Evolutionary conservation across 2,329 filamentous ascomycete species (phyloP), one percentile per base, ranked within the genome.

Genomic region (Verticillium klebahnii): DNA sequence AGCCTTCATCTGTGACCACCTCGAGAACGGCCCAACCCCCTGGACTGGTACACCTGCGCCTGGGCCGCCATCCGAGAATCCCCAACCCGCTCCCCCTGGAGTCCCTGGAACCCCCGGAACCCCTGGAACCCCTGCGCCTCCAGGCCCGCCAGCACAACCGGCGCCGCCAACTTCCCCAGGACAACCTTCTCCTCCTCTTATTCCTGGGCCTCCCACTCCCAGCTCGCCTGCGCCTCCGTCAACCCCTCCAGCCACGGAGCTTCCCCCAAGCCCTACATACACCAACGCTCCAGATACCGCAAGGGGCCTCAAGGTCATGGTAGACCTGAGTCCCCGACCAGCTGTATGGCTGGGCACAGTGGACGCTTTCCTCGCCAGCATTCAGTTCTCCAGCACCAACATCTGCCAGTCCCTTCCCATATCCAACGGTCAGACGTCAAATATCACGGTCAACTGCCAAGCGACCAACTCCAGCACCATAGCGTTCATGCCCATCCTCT

Each of bases 1-100:
- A 45, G 76, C 76, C 3, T 78, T 78, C 66, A 73, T 78, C 62
- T 78, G 76, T 68, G 78, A 78, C 58, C 69, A 72, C 15, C 71
- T 76, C 25, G 67, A 71, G 56, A 57, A 59, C 29, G 64, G 64
- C 19, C 64, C 62, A 23, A 64, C 62, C 14, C 62, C 62, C 1
- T 64, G 64, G 62, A 45, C 62, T 32, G 29, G 25, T 3, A 25
- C 25, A 12, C 15, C 58, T 5, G 37, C 29, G 5, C 14, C 32
- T 8, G 37, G n/a, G 3, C 5, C 40, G 17, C 31, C 17, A 11
- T n/a, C 52, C 2, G 39, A 59, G 56, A 63, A 64, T 34, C 40
- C 40, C 23, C n/a, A n/a, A 50, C 19, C 40, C 14, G 34, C 34
- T 3, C 34, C 34, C 11, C 34, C 34, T 50, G 40, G n/a, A 25